phyloP scores from a whole-genome alignment of 2,329 filamentous ascomycete genomes.

The Apiospora kogelbergensis region DNA sequence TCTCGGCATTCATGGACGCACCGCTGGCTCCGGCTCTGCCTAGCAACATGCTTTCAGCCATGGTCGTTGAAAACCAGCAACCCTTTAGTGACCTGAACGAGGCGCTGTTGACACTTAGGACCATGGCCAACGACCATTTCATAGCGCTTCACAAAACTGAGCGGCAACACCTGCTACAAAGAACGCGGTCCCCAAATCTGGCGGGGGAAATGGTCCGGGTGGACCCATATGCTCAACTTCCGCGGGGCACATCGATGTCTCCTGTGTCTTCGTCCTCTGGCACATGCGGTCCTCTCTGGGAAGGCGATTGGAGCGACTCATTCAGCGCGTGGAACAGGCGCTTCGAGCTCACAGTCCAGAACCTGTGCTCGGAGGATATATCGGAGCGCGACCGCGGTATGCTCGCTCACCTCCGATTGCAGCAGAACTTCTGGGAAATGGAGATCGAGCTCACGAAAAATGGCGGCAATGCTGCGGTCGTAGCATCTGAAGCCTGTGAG shows the following conservation, averaged over 20 bases:
- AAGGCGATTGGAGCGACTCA: neutral
- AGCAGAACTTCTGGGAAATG: neutral
- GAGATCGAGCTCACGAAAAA: neutral
- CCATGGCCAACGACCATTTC: neutral
- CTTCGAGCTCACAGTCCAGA: neutral
- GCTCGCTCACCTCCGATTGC: neutral
- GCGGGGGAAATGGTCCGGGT: too few species aligned
- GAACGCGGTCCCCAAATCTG: too few species aligned
- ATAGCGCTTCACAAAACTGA: neutral
- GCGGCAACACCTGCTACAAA: too few species aligned
- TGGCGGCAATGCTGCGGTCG: neutral
- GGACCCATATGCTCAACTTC: neutral
- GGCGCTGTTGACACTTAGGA: neutral
- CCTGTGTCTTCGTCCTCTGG: neutral
- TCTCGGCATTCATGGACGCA: slow-evolving; percentile 2
- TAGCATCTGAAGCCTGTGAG: neutral
- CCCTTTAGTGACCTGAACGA: slow-evolving; percentile 3
- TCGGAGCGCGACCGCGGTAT: neutral
- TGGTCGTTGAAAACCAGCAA: neutral
- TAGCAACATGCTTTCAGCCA: neutral
- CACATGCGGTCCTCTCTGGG: neutral
- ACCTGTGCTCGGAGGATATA: too few species aligned
- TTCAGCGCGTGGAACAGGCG: neutral
- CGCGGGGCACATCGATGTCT: neutral
- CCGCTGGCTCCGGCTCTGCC: neutral